These are phyloP conservation scores for Saccharomycopsis microspora DNA, from an alignment of 805 yeast genomes.

Conservation along the genomic window DNA sequence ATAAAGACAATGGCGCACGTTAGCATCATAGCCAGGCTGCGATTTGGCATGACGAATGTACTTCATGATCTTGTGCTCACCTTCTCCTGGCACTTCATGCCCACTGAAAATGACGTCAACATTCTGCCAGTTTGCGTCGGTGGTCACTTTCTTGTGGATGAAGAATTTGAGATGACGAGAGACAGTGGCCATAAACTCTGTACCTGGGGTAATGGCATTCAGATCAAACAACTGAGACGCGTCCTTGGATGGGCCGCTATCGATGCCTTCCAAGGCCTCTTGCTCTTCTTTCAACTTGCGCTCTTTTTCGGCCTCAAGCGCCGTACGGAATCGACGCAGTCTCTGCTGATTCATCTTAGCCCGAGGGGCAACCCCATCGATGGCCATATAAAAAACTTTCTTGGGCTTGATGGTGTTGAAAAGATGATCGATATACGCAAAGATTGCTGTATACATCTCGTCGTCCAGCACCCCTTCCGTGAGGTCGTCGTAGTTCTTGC, in stretches of 20 bases:
- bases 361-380: conserved; percentile 98
- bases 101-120: conserved; percentile 74
- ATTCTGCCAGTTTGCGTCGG: conserved; percentile 79
- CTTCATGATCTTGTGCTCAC: conserved; percentile 96
- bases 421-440: conserved; percentile 87
- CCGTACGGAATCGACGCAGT: conserved; percentile 89
- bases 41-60: conserved; percentile 72
- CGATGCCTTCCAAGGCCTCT: conserved; percentile 13
- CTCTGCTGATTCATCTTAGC: conserved; percentile 98
- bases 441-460: conserved; percentile 85
- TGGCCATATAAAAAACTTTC: conserved; percentile 86
- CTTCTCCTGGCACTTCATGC: conserved; percentile 97
- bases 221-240: conserved; percentile 60
- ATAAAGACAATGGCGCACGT: conserved; percentile 85
- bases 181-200: conserved; percentile 88
- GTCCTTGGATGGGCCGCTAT: neutral
- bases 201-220: conserved; percentile 92
- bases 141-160: conserved; percentile 76
- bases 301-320: conserved; percentile 80
- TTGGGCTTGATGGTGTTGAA: conserved; percentile 82
- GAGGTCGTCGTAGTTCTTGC: conserved; percentile 34
- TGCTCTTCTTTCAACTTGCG: conserved; percentile 21
- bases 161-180: conserved; percentile 76
- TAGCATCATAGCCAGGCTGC: conserved; percentile 62
- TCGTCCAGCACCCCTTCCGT: conserved; percentile 69